Evolutionary conservation across 1,139 yeast species (phyloP).

Genomic region (Lodderomyces oxycetoniae): DNA sequence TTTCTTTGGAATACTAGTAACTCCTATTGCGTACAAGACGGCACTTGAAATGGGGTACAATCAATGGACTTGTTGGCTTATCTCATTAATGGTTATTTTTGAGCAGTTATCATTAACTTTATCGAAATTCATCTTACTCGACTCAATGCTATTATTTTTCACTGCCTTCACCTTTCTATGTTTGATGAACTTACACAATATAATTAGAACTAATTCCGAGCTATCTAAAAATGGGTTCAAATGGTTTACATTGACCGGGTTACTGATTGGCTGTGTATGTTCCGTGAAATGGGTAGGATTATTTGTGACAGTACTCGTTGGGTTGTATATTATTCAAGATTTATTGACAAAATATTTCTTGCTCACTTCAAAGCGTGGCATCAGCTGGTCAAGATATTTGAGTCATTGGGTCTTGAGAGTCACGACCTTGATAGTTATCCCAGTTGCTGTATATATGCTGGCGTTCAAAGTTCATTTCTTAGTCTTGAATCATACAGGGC

Average conservation of each 20-base stretch:
- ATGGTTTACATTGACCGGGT: constrained; percentile 68
- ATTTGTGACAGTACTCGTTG: constrained; percentile 78
- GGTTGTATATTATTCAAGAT: constrained; percentile 77
- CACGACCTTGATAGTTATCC: constrained; percentile 66
- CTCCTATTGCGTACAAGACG: constrained; percentile 62
- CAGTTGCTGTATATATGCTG: constrained; percentile 60
- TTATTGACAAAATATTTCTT: constrained; percentile 63
- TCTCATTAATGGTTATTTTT: constrained; percentile 56
- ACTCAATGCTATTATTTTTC: constrained; percentile 68
- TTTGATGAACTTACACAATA: constrained; percentile 47
- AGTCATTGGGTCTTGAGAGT: constrained; percentile 72
- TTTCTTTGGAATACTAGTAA: constrained; percentile 54
- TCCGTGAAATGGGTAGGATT: constrained; percentile 96
- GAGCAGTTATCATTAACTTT: constrained; percentile 64
- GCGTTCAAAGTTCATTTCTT: constrained; percentile 79
- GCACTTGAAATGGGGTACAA: constrained; percentile 46
- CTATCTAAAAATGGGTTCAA: constrained; percentile 42
- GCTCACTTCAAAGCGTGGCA: constrained; percentile 23
- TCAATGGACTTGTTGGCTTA: constrained; percentile 46
- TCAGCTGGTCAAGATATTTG: constrained; percentile 35
- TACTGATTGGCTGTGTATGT: constrained; percentile 86
- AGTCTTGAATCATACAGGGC: constrained; percentile 70
- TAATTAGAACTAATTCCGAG: constrained; percentile 28
- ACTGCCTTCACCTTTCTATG: constrained; percentile 60
- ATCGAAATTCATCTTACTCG: constrained; percentile 67